Percentiles rank a stretch among this genome's conserved stretches.
Conservation (phyloP, 352 stramenopile genomes). For the Globisporangium viniferum region DNA sequence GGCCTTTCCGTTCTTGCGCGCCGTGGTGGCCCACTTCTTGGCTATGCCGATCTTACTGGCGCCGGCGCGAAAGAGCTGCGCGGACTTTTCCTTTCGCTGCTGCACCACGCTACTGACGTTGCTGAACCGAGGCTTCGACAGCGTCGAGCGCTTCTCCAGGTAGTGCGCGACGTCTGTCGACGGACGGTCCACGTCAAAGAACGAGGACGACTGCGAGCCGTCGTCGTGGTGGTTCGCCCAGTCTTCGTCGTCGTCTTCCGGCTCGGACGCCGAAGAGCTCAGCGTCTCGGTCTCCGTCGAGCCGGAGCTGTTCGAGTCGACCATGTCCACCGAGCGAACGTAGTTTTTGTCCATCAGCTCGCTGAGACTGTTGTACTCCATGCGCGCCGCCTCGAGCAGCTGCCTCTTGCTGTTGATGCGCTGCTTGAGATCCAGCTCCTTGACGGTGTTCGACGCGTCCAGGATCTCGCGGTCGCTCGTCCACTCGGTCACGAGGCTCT, state of each 20-base stretch:
- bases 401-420: conserved; percentile 48
- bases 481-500: conserved; percentile 55
- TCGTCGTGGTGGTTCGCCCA: conserved; percentile 24
- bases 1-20: conserved; percentile 10
- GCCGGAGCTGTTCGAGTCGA: conserved; percentile 49
- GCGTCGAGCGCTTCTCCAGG: conserved; percentile 18
- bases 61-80: conserved; percentile 7
- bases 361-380: conserved; percentile 46
- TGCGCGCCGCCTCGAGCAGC: conserved; percentile 35
- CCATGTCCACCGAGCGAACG: conserved; percentile 22
- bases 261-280: conserved; percentile 29
- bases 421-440: conserved; percentile 54
- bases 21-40: conserved; percentile 17
- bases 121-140: conserved; percentile 13
- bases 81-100: conserved; percentile 11
- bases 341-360: conserved; percentile 44
- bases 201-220: conserved; percentile 10
- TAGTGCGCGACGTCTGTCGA: conserved; percentile 45
- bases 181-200: conserved; percentile 38
- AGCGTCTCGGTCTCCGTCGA: conserved; percentile 46
- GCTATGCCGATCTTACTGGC: conserved; percentile 13
- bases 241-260: conserved; percentile 25
- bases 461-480: conserved; percentile 52
- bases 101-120: conserved; percentile 6
- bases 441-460: conserved; percentile 51